These are phyloP conservation scores for Heliamphora pulchella DNA, from an alignment of 179 eudicot species.

Conservation along the genomic window DNA sequence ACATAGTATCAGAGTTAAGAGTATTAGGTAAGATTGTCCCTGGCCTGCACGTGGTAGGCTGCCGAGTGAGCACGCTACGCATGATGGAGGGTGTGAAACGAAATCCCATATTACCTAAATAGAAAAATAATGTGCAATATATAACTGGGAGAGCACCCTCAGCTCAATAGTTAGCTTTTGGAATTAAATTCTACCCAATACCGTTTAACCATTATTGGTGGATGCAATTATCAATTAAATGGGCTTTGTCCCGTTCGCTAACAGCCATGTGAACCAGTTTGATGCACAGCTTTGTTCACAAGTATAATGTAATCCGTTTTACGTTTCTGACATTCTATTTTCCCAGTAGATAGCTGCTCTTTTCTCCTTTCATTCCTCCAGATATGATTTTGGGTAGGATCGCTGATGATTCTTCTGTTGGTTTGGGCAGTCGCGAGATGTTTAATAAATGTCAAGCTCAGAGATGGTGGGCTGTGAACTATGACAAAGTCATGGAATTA, in stretches of 20 bases:
- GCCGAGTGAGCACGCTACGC: no score
- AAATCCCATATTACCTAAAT: no score
- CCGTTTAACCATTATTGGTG: no score
- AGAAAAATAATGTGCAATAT: no score
- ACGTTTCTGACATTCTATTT: neutral
- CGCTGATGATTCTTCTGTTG: constrained; percentile 14
- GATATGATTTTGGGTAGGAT: neutral
- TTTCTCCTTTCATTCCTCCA: neutral
- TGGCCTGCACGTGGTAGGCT: no score
- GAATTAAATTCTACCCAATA: no score
- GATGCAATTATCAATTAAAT: neutral
- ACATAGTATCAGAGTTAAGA: no score
- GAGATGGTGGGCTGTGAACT: constrained; percentile 97
- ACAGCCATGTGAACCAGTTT: neutral
- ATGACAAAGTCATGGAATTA: constrained; percentile 91
- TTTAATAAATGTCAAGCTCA: constrained; percentile 99
- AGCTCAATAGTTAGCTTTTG: no score
- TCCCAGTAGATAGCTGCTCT: neutral
- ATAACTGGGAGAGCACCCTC: no score
- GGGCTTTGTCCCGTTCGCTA: neutral
- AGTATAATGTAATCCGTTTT: neutral
- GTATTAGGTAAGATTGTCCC: no score
- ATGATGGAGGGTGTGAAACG: no score
- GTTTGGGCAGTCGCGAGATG: constrained; percentile 69
- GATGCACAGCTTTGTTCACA: neutral